Evolutionary conservation across 2,329 filamentous ascomycete genomes (phyloP).

Genomic region (Ramichloridium luteum): DNA sequence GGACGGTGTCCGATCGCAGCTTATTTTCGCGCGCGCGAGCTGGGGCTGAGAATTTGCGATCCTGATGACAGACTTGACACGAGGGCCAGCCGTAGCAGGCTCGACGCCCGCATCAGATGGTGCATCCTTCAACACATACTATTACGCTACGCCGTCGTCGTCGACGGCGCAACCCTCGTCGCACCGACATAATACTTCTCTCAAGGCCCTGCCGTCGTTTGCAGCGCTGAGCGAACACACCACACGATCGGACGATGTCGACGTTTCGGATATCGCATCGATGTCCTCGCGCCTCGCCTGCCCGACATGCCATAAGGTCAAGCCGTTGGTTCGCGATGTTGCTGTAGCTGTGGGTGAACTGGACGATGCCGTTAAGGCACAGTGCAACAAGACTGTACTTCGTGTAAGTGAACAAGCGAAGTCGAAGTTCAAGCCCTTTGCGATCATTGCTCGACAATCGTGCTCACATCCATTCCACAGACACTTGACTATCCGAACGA

Average conservation of each 20-base stretch:
- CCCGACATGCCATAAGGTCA: slow-evolving; percentile 14
- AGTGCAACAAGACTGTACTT: slow-evolving; percentile 8
- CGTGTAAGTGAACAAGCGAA: slow-evolving; percentile 8
- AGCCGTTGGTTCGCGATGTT: slow-evolving; percentile 15
- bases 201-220: slow-evolving; percentile 21
- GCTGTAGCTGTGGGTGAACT: slow-evolving; percentile 15
- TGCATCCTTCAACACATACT: slow-evolving; percentile 3
- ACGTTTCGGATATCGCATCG: slow-evolving; percentile 11
- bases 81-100: slow-evolving; percentile 5
- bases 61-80: slow-evolving; percentile 12
- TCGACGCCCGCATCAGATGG: slow-evolving; percentile 3
- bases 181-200: too few relatives aligned
- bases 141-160: slow-evolving; percentile 7
- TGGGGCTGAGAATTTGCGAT: slow-evolving; percentile 8
- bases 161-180: too few relatives aligned
- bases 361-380: slow-evolving; percentile 13
- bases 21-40: slow-evolving; percentile 5
- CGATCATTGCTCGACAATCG: too few relatives aligned
- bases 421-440: too few relatives aligned
- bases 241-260: slow-evolving; percentile 10
- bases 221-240: slow-evolving; percentile 15
- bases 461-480: slow-evolving; percentile 6
- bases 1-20: too few relatives aligned
- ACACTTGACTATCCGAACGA: slow-evolving; percentile 10
- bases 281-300: slow-evolving; percentile 14